A percentile compares a stretch with the other conserved stretches of the same genome.
These are phyloP conservation scores for Leptographium lundbergii DNA, from an alignment of 2,329 filamentous ascomycete genomes.

Conservation along the genomic window DNA sequence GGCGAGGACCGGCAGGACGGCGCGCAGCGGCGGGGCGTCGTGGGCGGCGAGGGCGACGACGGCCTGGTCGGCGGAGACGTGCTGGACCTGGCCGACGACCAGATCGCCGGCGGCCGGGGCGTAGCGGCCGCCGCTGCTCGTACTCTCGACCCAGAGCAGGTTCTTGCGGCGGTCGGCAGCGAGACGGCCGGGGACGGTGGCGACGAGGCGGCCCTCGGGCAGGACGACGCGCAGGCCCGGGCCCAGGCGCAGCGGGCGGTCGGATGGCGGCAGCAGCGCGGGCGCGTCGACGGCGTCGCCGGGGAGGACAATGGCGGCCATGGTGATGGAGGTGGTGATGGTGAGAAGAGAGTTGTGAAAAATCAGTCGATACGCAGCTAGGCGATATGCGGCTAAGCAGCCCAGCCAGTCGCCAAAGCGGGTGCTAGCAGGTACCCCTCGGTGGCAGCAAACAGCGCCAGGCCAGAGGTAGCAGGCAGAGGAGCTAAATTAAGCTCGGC, in stretches of 20 bases:
- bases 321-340: neutral
- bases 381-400: neutral
- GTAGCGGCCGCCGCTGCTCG: slow-evolving; percentile 55
- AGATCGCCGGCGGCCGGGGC: slow-evolving; percentile 69
- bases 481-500: neutral
- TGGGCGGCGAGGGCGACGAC: slow-evolving; percentile 63
- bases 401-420: no score
- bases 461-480: neutral
- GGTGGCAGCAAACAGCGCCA: no score
- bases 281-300: slow-evolving; percentile 56
- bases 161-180: slow-evolving; percentile 60
- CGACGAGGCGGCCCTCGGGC: slow-evolving; percentile 59
- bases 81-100: slow-evolving; percentile 75
- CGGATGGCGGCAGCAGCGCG: slow-evolving; percentile 5
- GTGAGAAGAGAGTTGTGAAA: neutral
- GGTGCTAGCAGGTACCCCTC: neutral
- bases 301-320: slow-evolving; percentile 55
- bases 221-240: slow-evolving; percentile 73
- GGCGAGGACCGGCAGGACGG: slow-evolving; percentile 71
- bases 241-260: slow-evolving; percentile 68
- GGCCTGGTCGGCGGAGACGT: slow-evolving; percentile 64
- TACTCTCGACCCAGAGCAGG: slow-evolving; percentile 63
- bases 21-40: slow-evolving; percentile 34
- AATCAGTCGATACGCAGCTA: neutral
- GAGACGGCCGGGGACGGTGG: slow-evolving; percentile 55